Evolutionary conservation across 2,329 filamentous ascomycete species (phyloP), one percentile per base, ranked within the genome.

Genomic region (Hymenoscyphus fructigenus): DNA sequence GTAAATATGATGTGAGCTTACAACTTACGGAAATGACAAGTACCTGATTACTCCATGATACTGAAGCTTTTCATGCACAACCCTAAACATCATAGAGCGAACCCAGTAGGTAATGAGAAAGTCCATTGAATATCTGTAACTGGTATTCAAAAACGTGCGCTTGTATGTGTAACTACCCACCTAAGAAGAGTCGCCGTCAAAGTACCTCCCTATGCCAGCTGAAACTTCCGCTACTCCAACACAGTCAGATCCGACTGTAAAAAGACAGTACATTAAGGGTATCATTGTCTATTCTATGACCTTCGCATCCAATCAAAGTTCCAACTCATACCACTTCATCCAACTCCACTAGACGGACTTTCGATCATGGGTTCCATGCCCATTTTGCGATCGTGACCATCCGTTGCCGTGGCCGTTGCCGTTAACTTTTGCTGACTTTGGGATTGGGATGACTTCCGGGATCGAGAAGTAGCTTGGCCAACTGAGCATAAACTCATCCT

Each of bases 401-500:
- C 67, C 67, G 57, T 70, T 67, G 10, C 47, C 17, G 32, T 63
- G 47, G 10, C 61, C 57, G 55, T 70, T 71, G 20, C 44, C 44
- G n/a, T 50, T 58, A 3, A 29, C 26, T 34, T 59, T 36, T n/a
- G 60, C 47, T 20, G 26, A 53, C 64, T 69, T 60, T n/a, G 63
- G 61, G 5, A 63, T 65, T 17, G 68, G 68, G 26, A 75, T 64
- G 26, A 79, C 76, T 58, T 76, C 76, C 1, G 78, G 77, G 26
- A 79, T 65, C 12, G 73, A 83, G 23, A 79, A 83, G 71, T 82
- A 83, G 60, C 80, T 82, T 12, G 88, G 85, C 89, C 89, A 92
- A 56, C 80, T 73, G 64, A 91, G 75, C 64, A 84, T 79, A 72
- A 85, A 91, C 72, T 91, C 85, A 41, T 90, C 86, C 71, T 89